These are phyloP conservation scores for Clavariopsis aquatica DNA, from an alignment of 495 filamentous ascomycete genomes.

Conservation along the genomic window DNA sequence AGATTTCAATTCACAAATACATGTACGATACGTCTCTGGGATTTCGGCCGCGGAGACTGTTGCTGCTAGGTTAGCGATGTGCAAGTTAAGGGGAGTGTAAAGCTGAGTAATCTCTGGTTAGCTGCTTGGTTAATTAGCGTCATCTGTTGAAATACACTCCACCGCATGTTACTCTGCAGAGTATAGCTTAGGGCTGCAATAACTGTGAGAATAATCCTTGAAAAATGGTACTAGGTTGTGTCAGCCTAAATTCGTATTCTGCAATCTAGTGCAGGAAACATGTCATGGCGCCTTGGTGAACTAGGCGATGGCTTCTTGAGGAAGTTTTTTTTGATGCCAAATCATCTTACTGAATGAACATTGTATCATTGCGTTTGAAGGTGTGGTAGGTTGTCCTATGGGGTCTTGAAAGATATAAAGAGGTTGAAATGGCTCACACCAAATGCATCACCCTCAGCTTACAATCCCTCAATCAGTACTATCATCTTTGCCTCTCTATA, in stretches of 20 bases:
- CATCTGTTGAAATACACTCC: not conserved
- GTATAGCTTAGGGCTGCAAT: not conserved
- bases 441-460: not conserved
- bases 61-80: not conserved
- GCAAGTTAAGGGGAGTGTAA: too few relatives aligned
- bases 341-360: not conserved
- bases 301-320: not conserved
- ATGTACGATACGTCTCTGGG: not conserved
- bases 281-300: not conserved
- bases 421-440: not conserved
- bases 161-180: not conserved
- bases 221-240: not conserved
- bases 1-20: too few relatives aligned
- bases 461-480: not conserved
- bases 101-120: not conserved
- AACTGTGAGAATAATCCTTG: not conserved
- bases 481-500: not conserved
- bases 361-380: not conserved
- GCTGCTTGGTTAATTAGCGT: not conserved
- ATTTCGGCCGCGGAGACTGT: not conserved
- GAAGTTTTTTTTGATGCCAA: not conserved
- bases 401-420: not conserved
- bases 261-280: not conserved
- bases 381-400: too few relatives aligned
- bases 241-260: not conserved